phyloP scores from a whole-genome alignment of 371 early-diverging fungal genomes.

The Mortierella sp. region DNA sequence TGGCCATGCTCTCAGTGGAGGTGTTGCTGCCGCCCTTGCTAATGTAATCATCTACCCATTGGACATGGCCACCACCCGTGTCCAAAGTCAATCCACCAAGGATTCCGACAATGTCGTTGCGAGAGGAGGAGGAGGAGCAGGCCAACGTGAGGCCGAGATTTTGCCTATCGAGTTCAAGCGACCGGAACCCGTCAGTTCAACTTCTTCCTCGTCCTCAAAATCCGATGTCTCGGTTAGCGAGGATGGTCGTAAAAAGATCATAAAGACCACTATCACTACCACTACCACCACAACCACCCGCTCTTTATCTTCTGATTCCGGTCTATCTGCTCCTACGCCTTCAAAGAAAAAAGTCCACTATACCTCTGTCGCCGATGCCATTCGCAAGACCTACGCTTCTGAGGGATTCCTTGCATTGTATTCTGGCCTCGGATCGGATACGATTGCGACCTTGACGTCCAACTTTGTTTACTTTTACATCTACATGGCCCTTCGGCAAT shows the following conservation, averaged over 20 bases:
- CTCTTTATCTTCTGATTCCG: constrained; percentile 9
- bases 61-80: constrained; percentile 64
- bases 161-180: constrained; percentile 52
- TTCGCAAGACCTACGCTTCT: constrained; percentile 60
- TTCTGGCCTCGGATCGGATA: constrained; percentile 68
- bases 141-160: background rate
- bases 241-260: constrained; percentile 38
- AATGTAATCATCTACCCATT: constrained; percentile 72
- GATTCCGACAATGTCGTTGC: background rate
- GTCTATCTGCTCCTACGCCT: background rate
- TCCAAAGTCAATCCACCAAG: constrained; percentile 51
- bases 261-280: constrained; percentile 35
- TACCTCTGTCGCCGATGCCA: constrained; percentile 56
- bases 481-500: constrained; percentile 67
- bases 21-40: constrained; percentile 68
- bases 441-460: constrained; percentile 67
- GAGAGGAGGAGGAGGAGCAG: background rate
- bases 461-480: constrained; percentile 75
- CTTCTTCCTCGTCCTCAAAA: constrained; percentile 27
- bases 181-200: constrained; percentile 5
- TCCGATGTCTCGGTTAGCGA: constrained; percentile 25
- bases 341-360: constrained; percentile 27
- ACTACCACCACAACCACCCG: constrained; percentile 27
- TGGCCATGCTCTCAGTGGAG: constrained; percentile 72
- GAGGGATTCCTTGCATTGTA: constrained; percentile 70